Percentiles rank a stretch among this genome's conserved stretches.
Conservation (phyloP, 169 alveolate genomes). For the Cryptosporidium andersoni region DNA sequence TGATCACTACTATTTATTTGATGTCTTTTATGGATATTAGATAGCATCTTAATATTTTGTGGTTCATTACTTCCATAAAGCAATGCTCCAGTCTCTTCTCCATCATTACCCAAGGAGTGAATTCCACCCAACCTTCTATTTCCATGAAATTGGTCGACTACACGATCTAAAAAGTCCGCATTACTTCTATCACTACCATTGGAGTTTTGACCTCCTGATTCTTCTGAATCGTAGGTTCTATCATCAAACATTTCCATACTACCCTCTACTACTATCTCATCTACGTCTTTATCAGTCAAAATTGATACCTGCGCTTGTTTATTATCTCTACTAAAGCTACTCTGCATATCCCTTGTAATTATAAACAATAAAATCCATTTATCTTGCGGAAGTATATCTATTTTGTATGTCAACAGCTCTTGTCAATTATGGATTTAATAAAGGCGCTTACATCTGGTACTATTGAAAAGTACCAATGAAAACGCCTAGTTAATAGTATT, state of each 20-base stretch:
- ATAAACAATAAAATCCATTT: no score
- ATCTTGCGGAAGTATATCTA: no score
- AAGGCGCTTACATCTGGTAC: no score
- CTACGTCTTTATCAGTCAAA: constrained; percentile 30
- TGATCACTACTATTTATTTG: constrained; percentile 2
- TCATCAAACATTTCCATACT: constrained; percentile 63
- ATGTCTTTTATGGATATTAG: constrained; percentile 23
- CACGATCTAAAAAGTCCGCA: constrained; percentile 62
- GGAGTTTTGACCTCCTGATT: constrained; percentile 31
- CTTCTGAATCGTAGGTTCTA: constrained; percentile 58
- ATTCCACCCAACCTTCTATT: constrained; percentile 39
- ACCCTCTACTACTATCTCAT: constrained; percentile 52
- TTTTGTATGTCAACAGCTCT: no score
- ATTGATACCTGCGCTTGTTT: neutral
- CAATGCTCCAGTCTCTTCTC: constrained; percentile 34
- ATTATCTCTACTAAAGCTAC: constrained; percentile 5
- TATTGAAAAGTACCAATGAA: no score
- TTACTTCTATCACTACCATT: constrained; percentile 10
- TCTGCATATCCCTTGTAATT: no score
- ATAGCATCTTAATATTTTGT: neutral
- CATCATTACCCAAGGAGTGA: constrained; percentile 11
- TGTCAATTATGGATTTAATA: no score
- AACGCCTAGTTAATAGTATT: no score
- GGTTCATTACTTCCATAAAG: constrained; percentile 18
- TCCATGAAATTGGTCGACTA: constrained; percentile 65